phyloP scores from a whole-genome alignment of 352 stramenopile species.

The Phytophthora brassicae region DNA sequence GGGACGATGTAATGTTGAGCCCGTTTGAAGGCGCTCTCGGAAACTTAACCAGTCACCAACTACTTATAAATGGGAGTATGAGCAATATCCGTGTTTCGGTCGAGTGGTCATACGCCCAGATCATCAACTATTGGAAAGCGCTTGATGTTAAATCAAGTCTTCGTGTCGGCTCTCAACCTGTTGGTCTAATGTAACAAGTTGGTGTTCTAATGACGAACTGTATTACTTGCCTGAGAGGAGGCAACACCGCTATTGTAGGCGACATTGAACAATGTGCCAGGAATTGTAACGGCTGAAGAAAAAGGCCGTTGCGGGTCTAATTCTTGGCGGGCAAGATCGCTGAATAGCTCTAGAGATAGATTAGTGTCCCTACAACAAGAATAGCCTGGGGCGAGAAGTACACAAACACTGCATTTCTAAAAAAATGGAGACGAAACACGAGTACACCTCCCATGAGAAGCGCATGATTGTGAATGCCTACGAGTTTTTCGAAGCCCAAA shows the following conservation, averaged over 20 bases:
- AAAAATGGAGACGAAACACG: too few species aligned
- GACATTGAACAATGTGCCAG: too few species aligned
- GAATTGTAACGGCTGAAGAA: too few species aligned
- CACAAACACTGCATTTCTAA: too few species aligned
- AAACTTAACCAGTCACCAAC: slow-evolving; percentile 1
- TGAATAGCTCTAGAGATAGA: too few species aligned
- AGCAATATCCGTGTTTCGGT: slow-evolving; percentile 1
- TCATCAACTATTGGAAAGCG: slow-evolving; percentile 8
- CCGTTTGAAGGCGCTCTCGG: not conserved
- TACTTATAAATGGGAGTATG: slow-evolving; percentile 1
- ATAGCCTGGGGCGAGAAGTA: too few species aligned
- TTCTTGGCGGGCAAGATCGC: too few species aligned
- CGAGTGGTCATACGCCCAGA: slow-evolving; percentile 7
- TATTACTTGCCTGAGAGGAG: not conserved
- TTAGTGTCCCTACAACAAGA: too few species aligned
- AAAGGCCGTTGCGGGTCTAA: too few species aligned
- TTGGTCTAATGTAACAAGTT: slow-evolving; percentile 8
- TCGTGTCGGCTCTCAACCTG: not conserved
- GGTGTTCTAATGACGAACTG: slow-evolving; percentile 5
- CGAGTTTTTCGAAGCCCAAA: too few species aligned
- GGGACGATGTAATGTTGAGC: not conserved
- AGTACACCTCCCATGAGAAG: too few species aligned
- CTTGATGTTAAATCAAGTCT: slow-evolving; percentile 3
- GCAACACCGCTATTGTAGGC: not conserved
- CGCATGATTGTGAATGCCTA: too few species aligned